phyloP scores from a whole-genome alignment of 2,329 filamentous ascomycete genomes.

The Phaeosphaeria sp. region DNA sequence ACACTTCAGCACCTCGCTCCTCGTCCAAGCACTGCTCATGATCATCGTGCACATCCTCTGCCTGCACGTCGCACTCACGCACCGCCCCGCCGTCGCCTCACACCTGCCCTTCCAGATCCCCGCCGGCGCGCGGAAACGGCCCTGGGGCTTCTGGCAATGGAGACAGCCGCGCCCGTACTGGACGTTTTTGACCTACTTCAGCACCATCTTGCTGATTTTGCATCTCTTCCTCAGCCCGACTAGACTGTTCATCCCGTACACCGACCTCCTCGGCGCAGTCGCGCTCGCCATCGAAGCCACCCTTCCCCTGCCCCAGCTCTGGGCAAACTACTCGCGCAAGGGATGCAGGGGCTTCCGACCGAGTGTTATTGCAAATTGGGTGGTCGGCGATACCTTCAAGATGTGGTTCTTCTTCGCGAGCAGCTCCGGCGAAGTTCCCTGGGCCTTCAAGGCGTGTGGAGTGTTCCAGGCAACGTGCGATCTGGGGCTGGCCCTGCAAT shows the following conservation, averaged over 20 bases:
- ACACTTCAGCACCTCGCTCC: constrained; percentile 64
- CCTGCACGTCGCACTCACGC: constrained; percentile 66
- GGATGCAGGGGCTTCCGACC: constrained; percentile 81
- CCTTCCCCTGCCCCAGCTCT: constrained; percentile 80
- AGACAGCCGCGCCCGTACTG: constrained; percentile 77
- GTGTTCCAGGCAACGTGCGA: constrained; percentile 83
- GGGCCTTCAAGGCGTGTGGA: constrained; percentile 82
- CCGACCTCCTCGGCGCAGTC: constrained; percentile 72
- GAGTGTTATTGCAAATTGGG: constrained; percentile 78
- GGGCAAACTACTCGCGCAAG: constrained; percentile 70
- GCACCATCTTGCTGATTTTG: constrained; percentile 64
- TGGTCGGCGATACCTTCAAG: constrained; percentile 83
- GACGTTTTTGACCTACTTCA: constrained; percentile 75
- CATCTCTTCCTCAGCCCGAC: constrained; percentile 71
- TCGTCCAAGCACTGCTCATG: constrained; percentile 67
- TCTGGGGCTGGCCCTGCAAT: constrained; percentile 72
- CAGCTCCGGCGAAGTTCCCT: constrained; percentile 70
- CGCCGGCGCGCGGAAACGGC: constrained; percentile 57
- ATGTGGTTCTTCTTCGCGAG: constrained; percentile 79
- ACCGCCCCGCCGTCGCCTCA: constrained; percentile 54
- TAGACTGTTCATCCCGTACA: constrained; percentile 69
- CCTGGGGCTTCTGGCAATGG: constrained; percentile 87
- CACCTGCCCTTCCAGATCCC: constrained; percentile 66
- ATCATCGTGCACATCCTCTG: constrained; percentile 63
- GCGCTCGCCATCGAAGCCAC: constrained; percentile 80